Evolutionary conservation across 1,284 basidiomycete species (phyloP).

Genomic region (Trametes hirsuta): DNA sequence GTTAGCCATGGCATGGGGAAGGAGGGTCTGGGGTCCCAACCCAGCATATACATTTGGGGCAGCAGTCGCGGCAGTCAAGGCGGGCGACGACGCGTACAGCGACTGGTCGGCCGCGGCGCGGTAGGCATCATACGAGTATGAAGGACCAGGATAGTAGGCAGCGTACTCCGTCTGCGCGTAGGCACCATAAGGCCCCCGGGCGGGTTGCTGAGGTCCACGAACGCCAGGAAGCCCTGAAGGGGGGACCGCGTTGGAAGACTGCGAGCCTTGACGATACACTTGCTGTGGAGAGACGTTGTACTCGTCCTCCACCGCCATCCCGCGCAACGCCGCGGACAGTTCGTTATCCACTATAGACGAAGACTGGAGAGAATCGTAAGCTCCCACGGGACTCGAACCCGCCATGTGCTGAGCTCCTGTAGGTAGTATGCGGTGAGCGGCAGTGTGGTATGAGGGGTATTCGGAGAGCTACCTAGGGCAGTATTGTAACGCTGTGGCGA

Average conservation of each 20-base stretch:
- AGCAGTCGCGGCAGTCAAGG: slow-evolving; percentile 43
- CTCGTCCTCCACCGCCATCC: slow-evolving; percentile 73
- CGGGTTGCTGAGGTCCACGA: slow-evolving; percentile 46
- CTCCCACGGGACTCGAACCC: slow-evolving; percentile 26
- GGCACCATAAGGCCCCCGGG: slow-evolving; percentile 50
- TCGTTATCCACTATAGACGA: slow-evolving; percentile 54
- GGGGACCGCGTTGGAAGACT: slow-evolving; percentile 17
- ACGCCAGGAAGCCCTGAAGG: slow-evolving; percentile 32
- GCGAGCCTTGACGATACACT: slow-evolving; percentile 32
- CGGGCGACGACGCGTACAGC: slow-evolving; percentile 50
- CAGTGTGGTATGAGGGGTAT: slow-evolving; percentile 25
- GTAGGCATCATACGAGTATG: slow-evolving; percentile 61
- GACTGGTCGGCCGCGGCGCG: slow-evolving; percentile 52
- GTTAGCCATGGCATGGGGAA: slow-evolving; percentile 48
- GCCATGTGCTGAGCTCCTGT: slow-evolving; percentile 30
- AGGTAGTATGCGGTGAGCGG: slow-evolving; percentile 25
- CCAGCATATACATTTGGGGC: slow-evolving; percentile 52
- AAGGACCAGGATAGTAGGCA: slow-evolving; percentile 54
- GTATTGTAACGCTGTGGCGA: slow-evolving; percentile 59
- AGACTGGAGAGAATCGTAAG: slow-evolving; percentile 45
- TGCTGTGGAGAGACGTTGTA: slow-evolving; percentile 35
- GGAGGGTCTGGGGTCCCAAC: slow-evolving; percentile 46
- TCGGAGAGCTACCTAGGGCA: slow-evolving; percentile 36
- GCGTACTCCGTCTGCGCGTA: slow-evolving; percentile 61
- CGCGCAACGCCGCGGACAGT: slow-evolving; percentile 58